Base-by-base conservation (phyloP, 495 filamentous ascomycete genomes). In the Penicillium simplicissimum region DNA sequence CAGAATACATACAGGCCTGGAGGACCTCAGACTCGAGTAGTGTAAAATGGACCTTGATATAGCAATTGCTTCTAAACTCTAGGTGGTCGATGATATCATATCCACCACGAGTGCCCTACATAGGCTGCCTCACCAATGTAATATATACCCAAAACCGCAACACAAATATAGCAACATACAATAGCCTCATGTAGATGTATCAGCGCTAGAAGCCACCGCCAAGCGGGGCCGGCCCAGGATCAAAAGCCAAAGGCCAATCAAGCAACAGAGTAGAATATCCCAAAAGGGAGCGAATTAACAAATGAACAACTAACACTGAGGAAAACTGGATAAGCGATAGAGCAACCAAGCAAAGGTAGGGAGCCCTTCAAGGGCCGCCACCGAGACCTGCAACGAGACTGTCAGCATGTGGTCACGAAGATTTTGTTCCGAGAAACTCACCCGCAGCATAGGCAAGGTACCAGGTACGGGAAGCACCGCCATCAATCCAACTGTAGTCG, bases 381-480 rank as follows among this genome's bases (percentile, higher is more conserved):
- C 67, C 65, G 9, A 70, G 59, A 51, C 65, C 67, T 65, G 38
- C 0, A 15, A 13, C 10, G 15, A 4, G 28, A 31, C 3, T 31
- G n/a, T 62, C 40, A 64, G 57, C 19, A 33, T 53, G 31, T 33
- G 25, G 38, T 1, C 38, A 28, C 14, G 0, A 37, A 15, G 23
- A 36, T n/a, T 2, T 13, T 34, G 2, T 6, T n/a, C 13, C 0
- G 13, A n/a, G 14, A 55, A 49, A 78, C 81, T 70, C 57, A 79
- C 83, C 86, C 49, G 92, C 94, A 60, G 87, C 80, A 75, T 86
- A 91, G 15, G 90, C 89, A 71, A 97, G 71, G 82, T 94, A 97
- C 93, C 93, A 97, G 40, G 91, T 93, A 69, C 87, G 79, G 66
- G 87, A 90, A 7, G 91, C 92, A 10, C 95, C 95, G 0, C 91